Evolutionary conservation across 2,329 filamentous ascomycete genomes (phyloP).

Genomic region (Bipolaris zeicola): DNA sequence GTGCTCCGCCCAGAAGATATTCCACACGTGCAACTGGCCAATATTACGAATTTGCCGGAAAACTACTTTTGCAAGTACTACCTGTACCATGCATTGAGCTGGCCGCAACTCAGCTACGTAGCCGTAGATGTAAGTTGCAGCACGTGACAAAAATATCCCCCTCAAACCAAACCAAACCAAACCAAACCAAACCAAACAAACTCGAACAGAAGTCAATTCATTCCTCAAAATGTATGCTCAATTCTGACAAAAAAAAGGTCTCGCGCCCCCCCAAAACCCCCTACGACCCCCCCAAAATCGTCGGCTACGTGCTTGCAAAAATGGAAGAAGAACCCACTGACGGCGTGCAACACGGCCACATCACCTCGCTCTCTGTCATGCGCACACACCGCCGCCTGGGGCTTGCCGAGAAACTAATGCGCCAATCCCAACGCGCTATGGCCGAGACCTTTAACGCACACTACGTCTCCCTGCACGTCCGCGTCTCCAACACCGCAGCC

Average conservation of each 20-base stretch:
- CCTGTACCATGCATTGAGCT: conserved; percentile 96
- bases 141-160: background rate
- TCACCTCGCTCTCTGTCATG: conserved; percentile 95
- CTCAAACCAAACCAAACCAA: too few species aligned
- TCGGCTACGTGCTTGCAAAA: conserved; percentile 98
- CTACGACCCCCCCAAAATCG: conserved; percentile 94
- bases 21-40: conserved; percentile 93
- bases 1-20: conserved; percentile 82
- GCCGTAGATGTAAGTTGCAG: conserved; percentile 72
- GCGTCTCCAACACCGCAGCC: conserved; percentile 89
- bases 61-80: conserved; percentile 99
- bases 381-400: conserved; percentile 88
- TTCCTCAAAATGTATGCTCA: too few species aligned
- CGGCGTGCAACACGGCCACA: conserved; percentile 91
- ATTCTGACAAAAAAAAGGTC: conserved; percentile 52
- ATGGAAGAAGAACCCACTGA: conserved; percentile 98
- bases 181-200: too few species aligned
- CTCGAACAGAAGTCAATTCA: too few species aligned
- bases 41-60: conserved; percentile 98
- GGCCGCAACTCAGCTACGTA: conserved; percentile 96
- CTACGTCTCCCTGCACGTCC: conserved; percentile 96
- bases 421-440: conserved; percentile 95
- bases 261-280: conserved; percentile 76
- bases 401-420: conserved; percentile 96
- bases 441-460: conserved; percentile 88